Evolutionary conservation across 441 rosid genomes (phyloP).

Genomic region (Pelargonium myrrhifolium): DNA sequence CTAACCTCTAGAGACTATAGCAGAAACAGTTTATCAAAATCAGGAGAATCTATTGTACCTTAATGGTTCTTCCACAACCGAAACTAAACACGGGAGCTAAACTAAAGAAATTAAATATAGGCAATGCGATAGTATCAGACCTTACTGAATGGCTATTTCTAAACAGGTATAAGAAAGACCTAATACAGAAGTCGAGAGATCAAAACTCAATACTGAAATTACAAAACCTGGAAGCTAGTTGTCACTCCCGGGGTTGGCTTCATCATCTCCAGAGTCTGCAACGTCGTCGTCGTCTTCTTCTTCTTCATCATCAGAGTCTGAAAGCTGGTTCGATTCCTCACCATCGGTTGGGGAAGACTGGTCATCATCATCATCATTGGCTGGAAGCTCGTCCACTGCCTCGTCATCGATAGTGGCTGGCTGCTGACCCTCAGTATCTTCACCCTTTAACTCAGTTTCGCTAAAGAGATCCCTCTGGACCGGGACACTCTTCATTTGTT

Average conservation of each 20-base stretch:
- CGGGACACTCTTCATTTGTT: conserved; percentile 69
- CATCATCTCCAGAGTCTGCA: too few relatives aligned
- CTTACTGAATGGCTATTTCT: too few relatives aligned
- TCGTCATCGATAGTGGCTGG: conserved; percentile 17
- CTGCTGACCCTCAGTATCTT: conserved; percentile 13
- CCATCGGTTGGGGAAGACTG: neutral
- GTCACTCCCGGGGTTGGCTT: neutral
- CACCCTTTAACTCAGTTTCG: conserved; percentile 53
- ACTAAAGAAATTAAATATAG: too few relatives aligned
- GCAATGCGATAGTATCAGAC: too few relatives aligned
- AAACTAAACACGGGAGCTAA: too few relatives aligned
- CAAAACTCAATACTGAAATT: neutral
- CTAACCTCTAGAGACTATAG: too few relatives aligned
- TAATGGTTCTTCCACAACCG: too few relatives aligned
- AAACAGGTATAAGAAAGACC: too few relatives aligned
- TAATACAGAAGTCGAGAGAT: neutral
- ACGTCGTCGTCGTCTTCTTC: too few relatives aligned
- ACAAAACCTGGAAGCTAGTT: neutral
- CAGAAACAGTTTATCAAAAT: too few relatives aligned
- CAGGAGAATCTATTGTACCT: too few relatives aligned
- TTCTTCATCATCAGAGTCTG: conserved; percentile 17
- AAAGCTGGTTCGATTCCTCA: neutral
- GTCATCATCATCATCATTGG: neutral
- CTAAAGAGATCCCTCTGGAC: conserved; percentile 70
- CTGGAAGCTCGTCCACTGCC: conserved; percentile 9